Percentiles rank a stretch among this genome's conserved stretches.
These are phyloP conservation scores for Colletotrichum ledebouriae DNA, from an alignment of 2,329 filamentous ascomycete species.

Conservation along the genomic window DNA sequence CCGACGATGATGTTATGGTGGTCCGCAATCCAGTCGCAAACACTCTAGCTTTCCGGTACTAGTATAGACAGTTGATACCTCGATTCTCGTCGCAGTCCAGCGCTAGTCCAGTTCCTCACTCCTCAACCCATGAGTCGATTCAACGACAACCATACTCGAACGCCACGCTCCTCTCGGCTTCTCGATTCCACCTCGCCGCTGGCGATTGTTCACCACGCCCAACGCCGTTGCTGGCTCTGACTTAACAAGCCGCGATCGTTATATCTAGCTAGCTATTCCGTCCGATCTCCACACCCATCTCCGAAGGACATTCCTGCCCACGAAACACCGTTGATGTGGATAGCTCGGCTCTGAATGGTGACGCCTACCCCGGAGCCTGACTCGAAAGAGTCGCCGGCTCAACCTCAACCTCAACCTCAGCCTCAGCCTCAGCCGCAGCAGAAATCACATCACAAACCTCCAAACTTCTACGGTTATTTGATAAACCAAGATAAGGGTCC, in stretches of 20 bases:
- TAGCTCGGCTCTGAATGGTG: conserved; percentile 41
- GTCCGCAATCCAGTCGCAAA: conserved; percentile 23
- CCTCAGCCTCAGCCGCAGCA: not conserved
- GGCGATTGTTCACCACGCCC: conserved; percentile 4
- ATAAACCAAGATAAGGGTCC: conserved; percentile 77
- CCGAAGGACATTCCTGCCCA: conserved; percentile 28
- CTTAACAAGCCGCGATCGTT: conserved; percentile 29
- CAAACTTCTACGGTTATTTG: conserved; percentile 72
- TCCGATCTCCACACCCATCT: conserved; percentile 32
- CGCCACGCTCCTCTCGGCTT: conserved; percentile 6
- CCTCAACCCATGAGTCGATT: not conserved
- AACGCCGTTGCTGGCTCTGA: conserved; percentile 15
- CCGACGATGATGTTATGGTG: conserved; percentile 32
- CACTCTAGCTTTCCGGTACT: conserved; percentile 16
- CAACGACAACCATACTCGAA: not conserved
- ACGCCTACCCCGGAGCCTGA: conserved; percentile 41
- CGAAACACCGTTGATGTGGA: conserved; percentile 39
- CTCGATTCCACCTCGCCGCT: not conserved
- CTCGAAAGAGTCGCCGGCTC: conserved; percentile 42
- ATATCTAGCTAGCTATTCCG: conserved; percentile 15
- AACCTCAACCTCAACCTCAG: conserved; percentile 29
- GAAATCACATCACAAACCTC: conserved; percentile 9
- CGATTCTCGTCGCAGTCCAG: conserved; percentile 8
- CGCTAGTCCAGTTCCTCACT: conserved; percentile 12
- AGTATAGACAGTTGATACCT: conserved; percentile 34